Evolutionary conservation across 169 alveolate genomes (phyloP).

Genomic region (Toxoplasma gondii): DNA sequence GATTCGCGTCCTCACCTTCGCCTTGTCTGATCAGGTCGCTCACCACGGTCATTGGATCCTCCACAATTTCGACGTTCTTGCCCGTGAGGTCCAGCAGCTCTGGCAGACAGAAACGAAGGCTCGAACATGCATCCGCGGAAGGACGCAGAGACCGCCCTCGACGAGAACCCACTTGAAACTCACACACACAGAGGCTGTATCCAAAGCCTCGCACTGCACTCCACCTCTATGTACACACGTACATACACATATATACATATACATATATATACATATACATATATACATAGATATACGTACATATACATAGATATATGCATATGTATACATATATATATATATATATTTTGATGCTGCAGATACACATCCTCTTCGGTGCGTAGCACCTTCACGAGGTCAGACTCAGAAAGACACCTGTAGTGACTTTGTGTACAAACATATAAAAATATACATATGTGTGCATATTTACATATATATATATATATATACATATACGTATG

Average conservation of each 20-base stretch:
- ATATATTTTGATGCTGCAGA: too few relatives aligned
- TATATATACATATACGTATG: background rate
- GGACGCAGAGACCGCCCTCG: background rate
- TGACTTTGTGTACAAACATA: too few relatives aligned
- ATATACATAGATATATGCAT: too few relatives aligned
- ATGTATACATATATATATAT: too few relatives aligned
- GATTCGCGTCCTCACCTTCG: conserved; percentile 23
- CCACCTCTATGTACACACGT: too few relatives aligned
- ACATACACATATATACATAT: too few relatives aligned
- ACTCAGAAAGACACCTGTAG: too few relatives aligned
- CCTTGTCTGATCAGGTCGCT: conserved; percentile 25
- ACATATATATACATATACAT: too few relatives aligned
- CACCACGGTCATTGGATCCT: conserved; percentile 41
- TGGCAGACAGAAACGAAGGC: background rate
- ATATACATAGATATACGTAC: background rate
- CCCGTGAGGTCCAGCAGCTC: conserved; percentile 44
- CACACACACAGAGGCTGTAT: too few relatives aligned
- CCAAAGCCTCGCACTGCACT: too few relatives aligned
- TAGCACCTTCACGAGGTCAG: too few relatives aligned
- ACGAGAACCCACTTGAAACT: background rate
- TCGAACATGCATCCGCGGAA: background rate
- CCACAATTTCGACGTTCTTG: background rate
- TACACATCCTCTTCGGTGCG: too few relatives aligned
- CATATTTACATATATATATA: background rate
- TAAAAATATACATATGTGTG: background rate